These are phyloP conservation scores for Botrytis pseudocinerea DNA, from an alignment of 2,329 filamentous ascomycete species.

Conservation along the genomic window DNA sequence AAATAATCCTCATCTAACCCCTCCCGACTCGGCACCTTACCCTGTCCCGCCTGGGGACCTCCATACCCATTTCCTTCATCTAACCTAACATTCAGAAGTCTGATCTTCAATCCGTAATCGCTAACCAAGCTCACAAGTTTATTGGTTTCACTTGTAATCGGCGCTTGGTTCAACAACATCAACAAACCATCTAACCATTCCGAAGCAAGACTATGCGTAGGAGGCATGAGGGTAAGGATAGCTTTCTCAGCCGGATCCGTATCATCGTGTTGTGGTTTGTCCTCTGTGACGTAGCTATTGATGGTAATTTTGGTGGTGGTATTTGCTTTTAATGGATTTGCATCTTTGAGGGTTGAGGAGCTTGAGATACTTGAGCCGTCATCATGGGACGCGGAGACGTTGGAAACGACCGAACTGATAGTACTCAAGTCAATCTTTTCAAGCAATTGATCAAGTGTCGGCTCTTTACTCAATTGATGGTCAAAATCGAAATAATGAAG, in stretches of 20 bases:
- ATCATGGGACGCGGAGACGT: conserved; percentile 59
- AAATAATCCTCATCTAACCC: conserved; percentile 92
- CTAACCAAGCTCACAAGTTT: conserved; percentile 83
- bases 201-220: conserved; percentile 78
- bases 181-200: conserved; percentile 96
- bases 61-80: conserved; percentile 74
- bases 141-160: conserved; percentile 95
- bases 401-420: conserved; percentile 92
- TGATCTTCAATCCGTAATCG: conserved; percentile 90
- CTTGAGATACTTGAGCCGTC: conserved; percentile 50
- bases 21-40: conserved; percentile 76
- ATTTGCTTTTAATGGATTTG: conserved; percentile 35
- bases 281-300: conserved; percentile 61
- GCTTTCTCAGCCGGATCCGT: conserved; percentile 61
- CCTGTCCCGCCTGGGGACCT: conserved; percentile 56
- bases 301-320: conserved; percentile 85
- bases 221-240: conserved; percentile 79
- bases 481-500: conserved; percentile 89
- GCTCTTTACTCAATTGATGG: conserved; percentile 61
- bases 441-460: conserved; percentile 68
- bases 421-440: conserved; percentile 85
- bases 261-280: conserved; percentile 39
- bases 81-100: conserved; percentile 85
- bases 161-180: conserved; percentile 92
- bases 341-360: conserved; percentile 44